Base-by-base conservation (phyloP, 495 filamentous ascomycete genomes). In the Penicillium goetzii region DNA sequence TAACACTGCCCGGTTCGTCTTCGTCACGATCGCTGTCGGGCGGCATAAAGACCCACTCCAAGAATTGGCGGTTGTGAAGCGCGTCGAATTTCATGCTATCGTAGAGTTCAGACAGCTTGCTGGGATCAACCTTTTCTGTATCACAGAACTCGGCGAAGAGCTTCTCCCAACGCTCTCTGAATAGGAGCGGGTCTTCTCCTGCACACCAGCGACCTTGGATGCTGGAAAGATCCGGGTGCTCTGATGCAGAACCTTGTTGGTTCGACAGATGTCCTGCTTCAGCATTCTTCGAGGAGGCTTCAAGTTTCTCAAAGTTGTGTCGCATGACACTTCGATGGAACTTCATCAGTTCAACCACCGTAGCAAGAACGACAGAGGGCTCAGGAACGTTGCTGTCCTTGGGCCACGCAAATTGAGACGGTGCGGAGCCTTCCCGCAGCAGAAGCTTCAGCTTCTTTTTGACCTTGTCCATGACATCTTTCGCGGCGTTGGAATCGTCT, bases 41-140 rank as follows among this genome's bases (percentile, higher is more conserved):
- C 3, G 95, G 96, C 62, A 92, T 96, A 70, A 99, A 98, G 3
- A 97, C 90, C 89, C 94, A 97, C 76, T 99, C 96, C n/a, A 99
- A 79, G 62, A 97, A 98, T 61, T 91, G 91, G 5, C 96, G 87
- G 73, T 99, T 99, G 74, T 99, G 95, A 26, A 99, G 83, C 2
- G 96, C 95, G 69, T 99, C 95, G 67, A 97, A 99, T 73, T 99
- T 99, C 93, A 98, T 97, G 32, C 93, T 97, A 75, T 99, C 95
- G 71, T 98, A 98, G 2, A 99, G 80, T 77, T 99, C 95, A 9
- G 92, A 97, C 38, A 99, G 92, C 79, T 98, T 98, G 80, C 92
- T 96, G 0, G 95, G 95, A 72, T 99, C 95, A 11, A 98, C 91
- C 78, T 98, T 99, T 65, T 99, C 95, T 5, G 89, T 89, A 72